These are phyloP conservation scores for Mycena chlorophos DNA, from an alignment of 768 basidiomycete species.

Conservation along the genomic window DNA sequence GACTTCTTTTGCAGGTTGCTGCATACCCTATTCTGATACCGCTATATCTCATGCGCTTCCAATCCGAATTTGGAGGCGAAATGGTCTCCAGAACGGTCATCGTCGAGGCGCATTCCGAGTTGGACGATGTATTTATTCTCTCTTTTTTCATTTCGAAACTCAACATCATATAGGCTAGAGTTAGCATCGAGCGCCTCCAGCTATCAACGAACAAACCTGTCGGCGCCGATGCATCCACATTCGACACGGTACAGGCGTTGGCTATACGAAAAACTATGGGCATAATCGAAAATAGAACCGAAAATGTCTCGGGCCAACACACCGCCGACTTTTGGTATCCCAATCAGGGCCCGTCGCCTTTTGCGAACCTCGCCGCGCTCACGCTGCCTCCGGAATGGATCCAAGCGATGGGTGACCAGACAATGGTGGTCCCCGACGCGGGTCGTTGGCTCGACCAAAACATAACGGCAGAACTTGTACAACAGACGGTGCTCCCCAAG, in stretches of 20 bases:
- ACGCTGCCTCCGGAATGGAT: constrained; percentile 6
- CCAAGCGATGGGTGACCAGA: not conserved
- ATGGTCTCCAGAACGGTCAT: constrained; percentile 25
- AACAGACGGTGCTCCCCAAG: constrained; percentile 13
- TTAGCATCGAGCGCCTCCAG: constrained; percentile 10
- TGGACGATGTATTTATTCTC: constrained; percentile 30
- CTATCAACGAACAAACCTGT: not conserved
- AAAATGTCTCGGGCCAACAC: not conserved
- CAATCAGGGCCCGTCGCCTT: not conserved
- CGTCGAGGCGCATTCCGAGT: constrained; percentile 34
- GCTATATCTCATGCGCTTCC: constrained; percentile 50
- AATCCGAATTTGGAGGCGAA: no score
- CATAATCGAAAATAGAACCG: not conserved
- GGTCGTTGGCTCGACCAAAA: constrained; percentile 2
- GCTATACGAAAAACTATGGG: not conserved
- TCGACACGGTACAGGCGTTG: no score
- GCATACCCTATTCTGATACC: constrained; percentile 68
- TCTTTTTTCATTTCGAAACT: not conserved
- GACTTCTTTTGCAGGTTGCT: constrained; percentile 41
- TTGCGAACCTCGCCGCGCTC: constrained; percentile 5
- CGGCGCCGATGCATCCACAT: not conserved
- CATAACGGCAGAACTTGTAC: constrained; percentile 21
- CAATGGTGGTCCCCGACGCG: not conserved
- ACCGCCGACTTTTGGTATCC: not conserved
- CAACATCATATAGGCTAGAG: constrained; percentile 9